Evolutionary conservation across 805 yeast species (phyloP).

Genomic region (baker's yeast (Saccharomyces cerevisiae)): DNA sequence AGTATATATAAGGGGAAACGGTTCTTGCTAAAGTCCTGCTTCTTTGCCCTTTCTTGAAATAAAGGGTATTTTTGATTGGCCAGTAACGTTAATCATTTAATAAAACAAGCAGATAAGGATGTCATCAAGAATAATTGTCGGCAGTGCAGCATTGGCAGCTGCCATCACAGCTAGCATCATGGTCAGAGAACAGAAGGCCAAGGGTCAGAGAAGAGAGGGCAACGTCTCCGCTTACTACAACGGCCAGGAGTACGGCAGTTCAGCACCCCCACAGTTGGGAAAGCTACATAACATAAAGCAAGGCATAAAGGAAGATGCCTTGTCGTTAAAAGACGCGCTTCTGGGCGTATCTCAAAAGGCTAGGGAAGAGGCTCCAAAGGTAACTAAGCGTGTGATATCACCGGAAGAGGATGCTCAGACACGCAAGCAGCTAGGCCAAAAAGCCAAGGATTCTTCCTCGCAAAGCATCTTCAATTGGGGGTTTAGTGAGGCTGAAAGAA

Average conservation of each 20-base stretch:
- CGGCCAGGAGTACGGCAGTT: background rate
- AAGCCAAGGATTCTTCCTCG: conserved; percentile 12
- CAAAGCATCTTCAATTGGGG: conserved; percentile 25
- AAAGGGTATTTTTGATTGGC: background rate
- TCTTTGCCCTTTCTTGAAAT: background rate
- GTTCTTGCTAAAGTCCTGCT: background rate
- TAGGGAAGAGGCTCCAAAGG: background rate
- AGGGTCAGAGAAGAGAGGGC: background rate
- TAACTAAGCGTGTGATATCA: background rate
- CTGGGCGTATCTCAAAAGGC: conserved; percentile 5
- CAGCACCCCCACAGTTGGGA: background rate
- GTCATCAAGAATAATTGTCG: conserved; percentile 21
- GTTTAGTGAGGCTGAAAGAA: conserved; percentile 23
- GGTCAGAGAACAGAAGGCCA: conserved; percentile 1
- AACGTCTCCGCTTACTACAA: background rate
- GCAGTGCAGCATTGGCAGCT: conserved; percentile 22
- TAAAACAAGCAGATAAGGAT: conserved; percentile 1
- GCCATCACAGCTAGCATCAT: conserved; percentile 1
- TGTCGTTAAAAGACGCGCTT: conserved; percentile 12
- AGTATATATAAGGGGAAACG: background rate
- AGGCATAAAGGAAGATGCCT: conserved; percentile 8
- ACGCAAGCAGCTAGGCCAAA: conserved; percentile 6
- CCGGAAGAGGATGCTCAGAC: conserved; percentile 5
- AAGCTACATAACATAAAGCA: conserved; percentile 3
- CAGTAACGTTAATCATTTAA: background rate